Conservation (phyloP, 257 asterid genomes). For the Osmanthus fragrans region DNA sequence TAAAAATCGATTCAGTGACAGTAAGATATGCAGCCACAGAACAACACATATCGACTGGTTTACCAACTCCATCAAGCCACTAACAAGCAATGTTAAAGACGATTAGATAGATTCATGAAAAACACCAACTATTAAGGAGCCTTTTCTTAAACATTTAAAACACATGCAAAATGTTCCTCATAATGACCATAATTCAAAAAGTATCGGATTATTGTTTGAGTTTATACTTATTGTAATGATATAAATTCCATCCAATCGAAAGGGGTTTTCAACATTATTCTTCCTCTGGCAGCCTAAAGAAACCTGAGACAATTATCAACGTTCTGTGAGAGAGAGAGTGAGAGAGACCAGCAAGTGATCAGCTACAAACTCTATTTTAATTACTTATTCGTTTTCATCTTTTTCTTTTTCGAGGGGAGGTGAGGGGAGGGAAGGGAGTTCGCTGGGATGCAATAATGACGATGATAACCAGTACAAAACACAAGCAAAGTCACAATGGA, state of each 20-base stretch:
- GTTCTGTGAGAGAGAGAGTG: too few species aligned
- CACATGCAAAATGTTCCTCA: not conserved
- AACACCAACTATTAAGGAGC: not conserved
- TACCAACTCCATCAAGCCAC: not conserved
- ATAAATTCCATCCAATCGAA: conserved; percentile 85
- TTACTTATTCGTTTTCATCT: not conserved
- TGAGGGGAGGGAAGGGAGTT: not conserved
- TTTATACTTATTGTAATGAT: conserved; percentile 64
- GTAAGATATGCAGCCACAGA: not conserved
- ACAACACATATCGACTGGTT: not conserved
- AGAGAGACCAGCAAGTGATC: conserved; percentile 72
- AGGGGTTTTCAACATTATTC: conserved; percentile 67
- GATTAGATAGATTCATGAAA: not conserved
- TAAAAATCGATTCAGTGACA: not conserved
- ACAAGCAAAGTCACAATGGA: conserved; percentile 88
- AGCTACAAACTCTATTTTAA: conserved; percentile 57
- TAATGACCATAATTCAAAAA: not conserved
- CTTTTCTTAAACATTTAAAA: too few species aligned
- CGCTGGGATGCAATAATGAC: not conserved
- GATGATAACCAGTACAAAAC: conserved; percentile 57
- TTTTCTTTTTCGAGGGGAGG: not conserved
- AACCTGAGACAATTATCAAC: conserved; percentile 35
- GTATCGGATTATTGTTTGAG: not conserved
- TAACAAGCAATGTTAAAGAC: not conserved
- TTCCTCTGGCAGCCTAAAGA: conserved; percentile 57